Evolutionary conservation across 2,329 filamentous ascomycete species (phyloP), one percentile per base, ranked within the genome.

Genomic region (Chaetomiaceae sp.): DNA sequence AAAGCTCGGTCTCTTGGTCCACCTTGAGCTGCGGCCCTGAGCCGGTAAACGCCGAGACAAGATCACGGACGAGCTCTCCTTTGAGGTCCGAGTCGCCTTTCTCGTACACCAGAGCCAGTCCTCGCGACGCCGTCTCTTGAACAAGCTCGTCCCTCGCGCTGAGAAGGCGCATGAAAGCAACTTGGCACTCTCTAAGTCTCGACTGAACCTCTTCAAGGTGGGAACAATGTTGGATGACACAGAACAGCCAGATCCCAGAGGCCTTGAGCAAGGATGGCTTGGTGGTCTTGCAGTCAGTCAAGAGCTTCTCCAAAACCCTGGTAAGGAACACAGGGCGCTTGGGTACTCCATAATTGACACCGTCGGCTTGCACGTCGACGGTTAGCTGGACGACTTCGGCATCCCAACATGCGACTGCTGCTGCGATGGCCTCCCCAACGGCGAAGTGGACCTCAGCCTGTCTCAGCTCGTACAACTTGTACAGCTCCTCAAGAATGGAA

Each of bases 171-270:
- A 95, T 91, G 67, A 99, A 99, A 0, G 89, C 87, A 31, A 79
- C 79, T 66, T 99, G 93, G 52, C 86, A 90, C 60, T 89, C 81
- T 44, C 88, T 78, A 34, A 99, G 73, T 12, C 83, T 81, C 4
- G 74, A 72, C 63, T 95, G 88, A 5, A 97, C 78, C 56, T 88
- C 81, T 3, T 73, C 65, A n/a, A 89, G 72, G 57, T 91, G 84
- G 0, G 89, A 89, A 64, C 90, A 95, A 66, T 93, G 90, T 63
- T 96, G 90, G 8, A 97, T 84, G 3, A 97, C 71, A 62, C 87
- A 95, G 53, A 97, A 84, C 0, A 97, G 78, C 93, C 93, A 97
- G 60, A 99, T 95, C 0, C 90, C 90, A 0, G 91, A 92, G 3
- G 92, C 90, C 65, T 96, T 96, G 60, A 90, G 84, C 4, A 96